Conservation (phyloP, 2,329 filamentous ascomycete species). For the Hypoxylon sp. region DNA sequence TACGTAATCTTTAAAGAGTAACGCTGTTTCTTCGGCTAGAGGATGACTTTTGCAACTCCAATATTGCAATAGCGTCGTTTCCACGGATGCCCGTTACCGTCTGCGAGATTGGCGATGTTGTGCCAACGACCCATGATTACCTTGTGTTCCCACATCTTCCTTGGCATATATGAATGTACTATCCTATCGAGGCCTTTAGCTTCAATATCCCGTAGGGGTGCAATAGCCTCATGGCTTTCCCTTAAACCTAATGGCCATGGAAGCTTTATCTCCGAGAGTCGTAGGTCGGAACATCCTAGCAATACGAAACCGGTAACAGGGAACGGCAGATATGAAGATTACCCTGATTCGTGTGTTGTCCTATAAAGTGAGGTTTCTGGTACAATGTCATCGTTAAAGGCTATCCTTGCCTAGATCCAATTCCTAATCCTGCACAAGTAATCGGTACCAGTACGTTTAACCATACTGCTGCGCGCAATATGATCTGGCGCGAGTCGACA, state of each 20-base stretch:
- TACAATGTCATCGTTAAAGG: neutral
- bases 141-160: slow-evolving; percentile 43
- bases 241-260: slow-evolving; percentile 1
- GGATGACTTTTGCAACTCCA: slow-evolving; percentile 30
- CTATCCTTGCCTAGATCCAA: slow-evolving; percentile 5
- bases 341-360: slow-evolving; percentile 3
- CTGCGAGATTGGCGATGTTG: slow-evolving; percentile 59
- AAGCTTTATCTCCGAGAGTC: slow-evolving; percentile 17
- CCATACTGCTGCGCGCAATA: slow-evolving; percentile 5
- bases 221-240: slow-evolving; percentile 14
- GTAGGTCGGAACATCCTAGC: slow-evolving; percentile 7
- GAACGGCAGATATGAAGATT: slow-evolving; percentile 8
- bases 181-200: neutral
- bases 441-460: slow-evolving; percentile 7
- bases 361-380: slow-evolving; percentile 1
- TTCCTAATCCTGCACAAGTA: slow-evolving; percentile 15
- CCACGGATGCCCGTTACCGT: slow-evolving; percentile 45
- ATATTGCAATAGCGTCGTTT: slow-evolving; percentile 34
- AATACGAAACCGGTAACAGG: neutral
- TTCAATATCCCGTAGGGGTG: slow-evolving; percentile 6
- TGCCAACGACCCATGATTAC: slow-evolving; percentile 45
- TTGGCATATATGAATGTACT: slow-evolving; percentile 10
- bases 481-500: slow-evolving; percentile 28
- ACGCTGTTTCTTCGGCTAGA: slow-evolving; percentile 25
- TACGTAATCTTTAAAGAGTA: slow-evolving; percentile 32